Conservation (phyloP, 2,329 filamentous ascomycete genomes). For the Colletotrichum nymphaeae region DNA sequence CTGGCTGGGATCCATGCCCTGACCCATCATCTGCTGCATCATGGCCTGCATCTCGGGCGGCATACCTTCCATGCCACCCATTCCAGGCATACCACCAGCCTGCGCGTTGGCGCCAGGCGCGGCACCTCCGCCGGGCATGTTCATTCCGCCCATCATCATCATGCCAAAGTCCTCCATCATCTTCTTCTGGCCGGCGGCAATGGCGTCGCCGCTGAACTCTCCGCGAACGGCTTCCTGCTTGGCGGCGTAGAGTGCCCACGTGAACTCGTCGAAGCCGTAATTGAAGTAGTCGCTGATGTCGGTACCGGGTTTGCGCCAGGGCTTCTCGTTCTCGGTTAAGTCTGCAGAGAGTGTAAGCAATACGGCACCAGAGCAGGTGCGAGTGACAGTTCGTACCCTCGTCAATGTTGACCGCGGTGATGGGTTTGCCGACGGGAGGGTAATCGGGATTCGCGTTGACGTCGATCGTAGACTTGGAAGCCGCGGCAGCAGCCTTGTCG, state of each 20-base stretch:
- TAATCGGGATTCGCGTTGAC: slow-evolving; percentile 86
- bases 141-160: slow-evolving; percentile 74
- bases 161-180: slow-evolving; percentile 77
- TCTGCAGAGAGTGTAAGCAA: slow-evolving; percentile 51
- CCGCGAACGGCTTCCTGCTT: slow-evolving; percentile 85
- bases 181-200: slow-evolving; percentile 78
- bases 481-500: slow-evolving; percentile 69
- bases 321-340: slow-evolving; percentile 85
- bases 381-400: slow-evolving; percentile 56
- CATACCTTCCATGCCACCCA: slow-evolving; percentile 72
- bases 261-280: slow-evolving; percentile 98
- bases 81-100: slow-evolving; percentile 55
- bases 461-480: slow-evolving; percentile 86
- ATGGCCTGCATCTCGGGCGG: slow-evolving; percentile 74
- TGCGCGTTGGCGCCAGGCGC: slow-evolving; percentile 43
- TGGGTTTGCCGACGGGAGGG: slow-evolving; percentile 82
- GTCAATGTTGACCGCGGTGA: slow-evolving; percentile 81
- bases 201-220: slow-evolving; percentile 77
- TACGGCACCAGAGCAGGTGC: neutral
- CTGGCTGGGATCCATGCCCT: slow-evolving; percentile 73
- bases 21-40: slow-evolving; percentile 78
- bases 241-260: slow-evolving; percentile 92
- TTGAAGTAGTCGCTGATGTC: slow-evolving; percentile 99
- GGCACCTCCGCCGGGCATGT: slow-evolving; percentile 51
- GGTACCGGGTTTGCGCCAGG: slow-evolving; percentile 93